A percentile compares a stretch with the other conserved stretches of the same genome.
These are phyloP conservation scores for Leccinum aurantiacum DNA, from an alignment of 768 basidiomycete species.

Conservation along the genomic window DNA sequence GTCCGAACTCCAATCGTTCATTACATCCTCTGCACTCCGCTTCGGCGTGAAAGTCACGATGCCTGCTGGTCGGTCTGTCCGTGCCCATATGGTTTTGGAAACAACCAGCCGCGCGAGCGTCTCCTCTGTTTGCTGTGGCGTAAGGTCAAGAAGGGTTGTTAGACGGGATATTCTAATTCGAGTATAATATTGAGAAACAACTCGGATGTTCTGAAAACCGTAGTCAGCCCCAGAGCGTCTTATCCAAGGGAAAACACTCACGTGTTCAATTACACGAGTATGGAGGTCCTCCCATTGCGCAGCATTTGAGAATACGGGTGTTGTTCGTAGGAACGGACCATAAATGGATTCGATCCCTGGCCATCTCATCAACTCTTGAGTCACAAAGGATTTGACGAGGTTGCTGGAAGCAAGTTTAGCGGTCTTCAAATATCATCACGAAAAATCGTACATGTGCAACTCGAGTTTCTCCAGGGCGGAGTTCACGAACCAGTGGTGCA, in stretches of 20 bases:
- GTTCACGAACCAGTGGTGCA: constrained; percentile 82
- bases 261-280: constrained; percentile 94
- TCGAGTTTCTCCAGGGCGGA: constrained; percentile 78
- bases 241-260: constrained; percentile 40
- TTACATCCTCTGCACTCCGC: constrained; percentile 83
- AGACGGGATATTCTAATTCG: constrained; percentile 84
- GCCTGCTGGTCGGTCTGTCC: constrained; percentile 88
- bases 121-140: constrained; percentile 79
- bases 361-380: constrained; percentile 95
- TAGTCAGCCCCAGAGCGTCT: background rate
- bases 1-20: constrained; percentile 98
- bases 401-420: constrained; percentile 53
- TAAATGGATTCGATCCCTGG: constrained; percentile 89
- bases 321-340: constrained; percentile 77
- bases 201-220: constrained; percentile 81
- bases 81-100: constrained; percentile 89
- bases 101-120: constrained; percentile 88
- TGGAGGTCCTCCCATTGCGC: constrained; percentile 95
- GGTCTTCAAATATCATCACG: background rate
- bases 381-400: constrained; percentile 91
- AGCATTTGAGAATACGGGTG: constrained; percentile 74
- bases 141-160: constrained; percentile 83
- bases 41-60: constrained; percentile 85
- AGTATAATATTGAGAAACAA: constrained; percentile 92
- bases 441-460: constrained; percentile 71